Evolutionary conservation across 2,329 filamentous ascomycete genomes (phyloP), one percentile per base, ranked within the genome.

Genomic region (Onygena corvina): DNA sequence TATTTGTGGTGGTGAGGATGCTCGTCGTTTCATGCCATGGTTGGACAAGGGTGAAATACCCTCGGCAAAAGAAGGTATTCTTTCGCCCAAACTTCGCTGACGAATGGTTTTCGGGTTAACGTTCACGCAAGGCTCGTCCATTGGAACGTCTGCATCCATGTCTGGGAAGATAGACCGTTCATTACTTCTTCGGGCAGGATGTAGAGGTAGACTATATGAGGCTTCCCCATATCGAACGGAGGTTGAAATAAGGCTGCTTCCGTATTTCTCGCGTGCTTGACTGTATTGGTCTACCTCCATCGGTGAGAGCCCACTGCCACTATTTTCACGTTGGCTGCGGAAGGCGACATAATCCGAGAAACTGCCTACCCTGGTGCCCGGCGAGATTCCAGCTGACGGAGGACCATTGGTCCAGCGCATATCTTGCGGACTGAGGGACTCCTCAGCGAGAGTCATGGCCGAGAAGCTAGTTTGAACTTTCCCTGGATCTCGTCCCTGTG

Each of bases 1-100:
- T 62, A 51, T 47, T 50, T 74, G 71, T 33, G 79, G 79, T 16
- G 80, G 77, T 48, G 77, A 81, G 11, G 77, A 80, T 52, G 80
- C 80, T 51, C 79, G 73, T 60, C 80, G 71, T 63, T 83, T 84
- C 57, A 76, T 74, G 45, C 79, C 77, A 49, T 73, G 70, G 57
- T 70, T 74, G 20, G 70, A 67, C 47, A 52, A 34, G 12, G 56
- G 52, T 45, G 57, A 58, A 34, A 59, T 49, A 23, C 57, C 53
- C 31, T 67, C 64, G 8, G 63, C 47, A 47, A 64, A 64, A 6
- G 64, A 63, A 8, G 64, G 61, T 12, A 64, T 64, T 12, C 64
- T 62, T 49, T 69, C 67, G n/a, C 63, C 61, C 42, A 69, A 54
- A 49, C 64, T 60, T 30, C 68, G 59, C 33, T 67, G 63, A 23